Percentiles rank a stretch among this genome's conserved stretches.
Evolutionary conservation across 495 filamentous ascomycete genomes (phyloP).

Genomic region (Penicillium argentinense): DNA sequence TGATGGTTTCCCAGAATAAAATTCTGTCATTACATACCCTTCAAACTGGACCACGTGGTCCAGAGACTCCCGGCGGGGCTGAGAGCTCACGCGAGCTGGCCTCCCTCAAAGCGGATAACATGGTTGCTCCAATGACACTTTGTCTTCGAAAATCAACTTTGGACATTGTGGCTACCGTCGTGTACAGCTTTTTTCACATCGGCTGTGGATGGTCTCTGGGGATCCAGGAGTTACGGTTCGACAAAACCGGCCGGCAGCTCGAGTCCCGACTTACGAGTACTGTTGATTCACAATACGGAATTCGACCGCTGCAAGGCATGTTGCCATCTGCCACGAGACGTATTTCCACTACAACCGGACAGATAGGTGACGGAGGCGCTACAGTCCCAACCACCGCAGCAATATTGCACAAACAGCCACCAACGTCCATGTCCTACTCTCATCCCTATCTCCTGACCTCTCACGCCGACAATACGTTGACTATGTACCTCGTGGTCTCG

Average conservation of each 20-base stretch:
- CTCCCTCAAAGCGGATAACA: conserved; percentile 79
- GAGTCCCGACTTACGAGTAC: conserved; percentile 55
- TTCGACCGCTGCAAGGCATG: conserved; percentile 37
- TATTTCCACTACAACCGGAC: conserved; percentile 12
- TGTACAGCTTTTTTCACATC: conserved; percentile 64
- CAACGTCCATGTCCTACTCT: conserved; percentile 78
- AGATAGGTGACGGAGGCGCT: neutral
- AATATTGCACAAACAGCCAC: conserved; percentile 45
- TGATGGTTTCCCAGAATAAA: conserved; percentile 73
- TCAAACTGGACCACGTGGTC: conserved; percentile 9
- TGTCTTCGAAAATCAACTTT: conserved; percentile 64
- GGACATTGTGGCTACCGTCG: conserved; percentile 74
- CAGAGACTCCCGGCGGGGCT: conserved; percentile 8
- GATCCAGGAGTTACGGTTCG: conserved; percentile 80
- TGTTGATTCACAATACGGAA: conserved; percentile 41
- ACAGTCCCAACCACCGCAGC: conserved; percentile 20
- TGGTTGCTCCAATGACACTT: conserved; percentile 74
- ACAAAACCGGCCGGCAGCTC: conserved; percentile 50
- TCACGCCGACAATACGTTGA: conserved; percentile 88
- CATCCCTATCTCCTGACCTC: conserved; percentile 91
- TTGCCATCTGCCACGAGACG: conserved; percentile 34
- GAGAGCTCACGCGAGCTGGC: conserved; percentile 62
- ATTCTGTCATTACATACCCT: conserved; percentile 75
- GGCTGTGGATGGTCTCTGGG: conserved; percentile 80
- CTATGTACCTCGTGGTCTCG: conserved; percentile 81